These are phyloP conservation scores for Ganoderma resinaceum DNA, from an alignment of 1,284 basidiomycete species.

Conservation along the genomic window DNA sequence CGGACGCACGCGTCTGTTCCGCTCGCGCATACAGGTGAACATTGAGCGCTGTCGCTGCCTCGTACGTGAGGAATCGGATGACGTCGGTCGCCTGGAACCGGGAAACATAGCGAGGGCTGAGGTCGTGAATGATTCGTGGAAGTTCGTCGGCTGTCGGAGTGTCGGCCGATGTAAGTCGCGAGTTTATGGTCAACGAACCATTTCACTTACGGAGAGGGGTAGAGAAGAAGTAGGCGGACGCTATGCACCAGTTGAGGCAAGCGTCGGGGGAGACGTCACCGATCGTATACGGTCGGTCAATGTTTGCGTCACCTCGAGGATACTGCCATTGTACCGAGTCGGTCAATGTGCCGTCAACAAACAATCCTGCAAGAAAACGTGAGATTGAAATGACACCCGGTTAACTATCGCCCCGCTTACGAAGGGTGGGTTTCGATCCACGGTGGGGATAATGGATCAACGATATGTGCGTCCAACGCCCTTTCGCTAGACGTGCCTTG, in stretches of 20 bases:
- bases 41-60: conserved; percentile 78
- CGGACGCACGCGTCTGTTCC: conserved; percentile 35
- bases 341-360: conserved; percentile 71
- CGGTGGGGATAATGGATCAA: conserved; percentile 69
- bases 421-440: conserved; percentile 61
- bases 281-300: conserved; percentile 54
- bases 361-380: conserved; percentile 59
- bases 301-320: conserved; percentile 54
- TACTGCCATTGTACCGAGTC: conserved; percentile 69
- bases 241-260: conserved; percentile 71
- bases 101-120: conserved; percentile 76
- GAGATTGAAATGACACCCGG: neutral
- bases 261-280: conserved; percentile 55
- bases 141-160: conserved; percentile 61
- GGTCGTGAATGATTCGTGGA: conserved; percentile 73
- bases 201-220: conserved; percentile 60
- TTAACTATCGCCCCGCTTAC: conserved; percentile 49
- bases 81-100: conserved; percentile 71
- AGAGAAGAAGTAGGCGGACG: conserved; percentile 69
- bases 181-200: conserved; percentile 6
- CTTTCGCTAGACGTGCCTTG: conserved; percentile 53
- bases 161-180: neutral
- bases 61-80: conserved; percentile 78
- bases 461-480: conserved; percentile 73
- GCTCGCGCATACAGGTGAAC: conserved; percentile 59